phyloP scores from a whole-genome alignment of 768 basidiomycete species.

The Naganishia antarctica region DNA sequence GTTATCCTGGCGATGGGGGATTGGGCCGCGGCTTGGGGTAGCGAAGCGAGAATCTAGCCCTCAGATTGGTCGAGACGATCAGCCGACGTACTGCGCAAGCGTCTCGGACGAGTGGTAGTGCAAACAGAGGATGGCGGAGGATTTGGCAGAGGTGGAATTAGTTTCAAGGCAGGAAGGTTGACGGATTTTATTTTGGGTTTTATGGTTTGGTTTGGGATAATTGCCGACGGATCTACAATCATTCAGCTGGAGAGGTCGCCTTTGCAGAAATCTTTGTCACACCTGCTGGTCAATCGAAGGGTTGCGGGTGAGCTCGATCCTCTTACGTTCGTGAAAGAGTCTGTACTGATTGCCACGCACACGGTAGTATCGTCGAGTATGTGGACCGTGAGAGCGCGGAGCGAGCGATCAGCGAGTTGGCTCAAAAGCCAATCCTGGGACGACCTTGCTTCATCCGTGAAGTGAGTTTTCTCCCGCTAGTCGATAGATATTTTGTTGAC shows the following conservation, averaged over 20 bases:
- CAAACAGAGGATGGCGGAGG: constrained; percentile 4
- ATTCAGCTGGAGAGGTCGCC: constrained; percentile 89
- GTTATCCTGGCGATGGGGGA: no score
- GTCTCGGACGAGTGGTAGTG: neutral
- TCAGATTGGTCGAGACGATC: no score
- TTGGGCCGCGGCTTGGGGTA: no score
- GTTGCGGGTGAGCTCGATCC: constrained; percentile 78
- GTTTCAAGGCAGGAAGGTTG: constrained; percentile 22
- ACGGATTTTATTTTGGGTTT: constrained; percentile 30
- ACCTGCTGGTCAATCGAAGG: constrained; percentile 93
- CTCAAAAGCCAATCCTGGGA: constrained; percentile 83
- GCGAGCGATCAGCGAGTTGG: constrained; percentile 80
- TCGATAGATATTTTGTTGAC: neutral
- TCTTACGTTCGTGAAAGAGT: neutral
- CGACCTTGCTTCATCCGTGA: constrained; percentile 95
- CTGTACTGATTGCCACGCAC: constrained; percentile 33
- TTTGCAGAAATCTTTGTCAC: constrained; percentile 99
- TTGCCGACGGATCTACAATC: neutral
- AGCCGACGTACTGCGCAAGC: neutral
- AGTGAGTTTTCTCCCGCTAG: constrained; percentile 54
- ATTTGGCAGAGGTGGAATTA: neutral
- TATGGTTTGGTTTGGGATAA: constrained; percentile 21
- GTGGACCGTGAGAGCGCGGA: constrained; percentile 82
- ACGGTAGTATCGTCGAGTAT: constrained; percentile 93
- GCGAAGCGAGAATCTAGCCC: no score